Percentiles rank a stretch among this genome's conserved stretches.
Conservation (phyloP, 1,284 basidiomycete species). For the Marasmius fiardii region DNA sequence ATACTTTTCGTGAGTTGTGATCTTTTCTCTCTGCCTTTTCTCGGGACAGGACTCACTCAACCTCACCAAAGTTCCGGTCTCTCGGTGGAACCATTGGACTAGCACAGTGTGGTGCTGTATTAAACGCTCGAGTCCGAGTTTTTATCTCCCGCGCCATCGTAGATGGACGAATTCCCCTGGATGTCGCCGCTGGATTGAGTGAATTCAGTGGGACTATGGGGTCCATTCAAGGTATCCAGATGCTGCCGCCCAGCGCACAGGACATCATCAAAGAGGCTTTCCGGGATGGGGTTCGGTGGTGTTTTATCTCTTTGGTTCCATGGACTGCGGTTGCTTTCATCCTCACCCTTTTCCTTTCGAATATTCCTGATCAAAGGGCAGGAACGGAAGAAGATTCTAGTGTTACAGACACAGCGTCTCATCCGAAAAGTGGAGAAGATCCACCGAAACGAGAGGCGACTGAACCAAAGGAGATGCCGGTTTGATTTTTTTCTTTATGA, state of each 20-base stretch:
- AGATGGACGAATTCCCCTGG: slow-evolving; percentile 24
- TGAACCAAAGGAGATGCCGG: too few relatives aligned
- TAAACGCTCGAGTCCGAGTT: slow-evolving; percentile 37
- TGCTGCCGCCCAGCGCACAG: slow-evolving; percentile 33
- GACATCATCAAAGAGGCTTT: slow-evolving; percentile 36
- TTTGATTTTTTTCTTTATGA: too few relatives aligned
- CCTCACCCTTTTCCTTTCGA: slow-evolving; percentile 34
- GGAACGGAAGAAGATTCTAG: background rate
- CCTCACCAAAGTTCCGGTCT: slow-evolving; percentile 35
- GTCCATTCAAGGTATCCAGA: slow-evolving; percentile 28
- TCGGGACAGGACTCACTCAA: background rate
- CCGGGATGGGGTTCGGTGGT: slow-evolving; percentile 37
- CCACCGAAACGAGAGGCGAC: too few relatives aligned
- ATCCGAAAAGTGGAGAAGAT: too few relatives aligned
- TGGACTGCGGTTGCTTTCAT: slow-evolving; percentile 38
- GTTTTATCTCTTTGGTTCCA: slow-evolving; percentile 45
- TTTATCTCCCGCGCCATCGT: slow-evolving; percentile 26
- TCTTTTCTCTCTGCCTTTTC: background rate
- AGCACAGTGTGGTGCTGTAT: slow-evolving; percentile 46
- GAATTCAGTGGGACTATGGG: background rate
- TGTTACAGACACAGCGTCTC: too few relatives aligned
- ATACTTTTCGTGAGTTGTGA: slow-evolving; percentile 38
- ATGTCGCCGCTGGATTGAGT: slow-evolving; percentile 17
- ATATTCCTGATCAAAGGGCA: slow-evolving; percentile 26
- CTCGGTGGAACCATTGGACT: slow-evolving; percentile 52